Evolutionary conservation across 1,284 basidiomycete species (phyloP).

Genomic region (Filobasidium uniguttulatum): DNA sequence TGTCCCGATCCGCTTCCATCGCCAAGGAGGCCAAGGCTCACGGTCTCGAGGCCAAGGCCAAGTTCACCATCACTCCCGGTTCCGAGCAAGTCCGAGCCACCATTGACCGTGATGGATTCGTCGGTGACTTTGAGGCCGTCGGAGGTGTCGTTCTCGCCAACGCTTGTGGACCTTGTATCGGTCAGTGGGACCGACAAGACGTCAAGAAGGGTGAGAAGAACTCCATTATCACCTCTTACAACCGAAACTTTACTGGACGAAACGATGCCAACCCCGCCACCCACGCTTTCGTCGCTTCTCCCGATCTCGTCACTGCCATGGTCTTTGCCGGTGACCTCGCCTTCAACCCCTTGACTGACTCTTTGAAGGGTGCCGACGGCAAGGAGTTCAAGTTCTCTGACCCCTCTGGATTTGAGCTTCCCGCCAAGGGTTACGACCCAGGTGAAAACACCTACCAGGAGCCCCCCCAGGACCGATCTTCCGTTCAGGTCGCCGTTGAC

Average conservation of each 20-base stretch:
- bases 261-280: constrained; percentile 99
- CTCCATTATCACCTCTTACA: constrained; percentile 98
- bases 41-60: constrained; percentile 78
- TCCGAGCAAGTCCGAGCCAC: constrained; percentile 97
- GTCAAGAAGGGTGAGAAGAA: constrained; percentile 94
- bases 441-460: constrained; percentile 96
- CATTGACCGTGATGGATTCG: constrained; percentile 90
- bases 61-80: constrained; percentile 96
- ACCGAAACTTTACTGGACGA: constrained; percentile 99
- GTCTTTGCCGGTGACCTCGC: constrained; percentile 84
- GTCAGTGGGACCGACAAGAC: constrained; percentile 95
- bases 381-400: constrained; percentile 94
- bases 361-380: constrained; percentile 77
- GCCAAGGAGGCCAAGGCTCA: constrained; percentile 68
- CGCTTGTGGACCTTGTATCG: constrained; percentile 97
- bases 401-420: constrained; percentile 81
- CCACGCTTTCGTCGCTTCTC: constrained; percentile 96
- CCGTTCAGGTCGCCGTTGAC: constrained; percentile 73
- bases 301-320: constrained; percentile 95
- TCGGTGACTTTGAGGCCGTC: constrained; percentile 68
- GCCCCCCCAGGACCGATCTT: constrained; percentile 71
- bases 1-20: constrained; percentile 93
- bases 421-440: constrained; percentile 86
- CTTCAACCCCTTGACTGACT: constrained; percentile 94
- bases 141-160: constrained; percentile 94